Percentiles rank a stretch among this genome's conserved stretches.
Evolutionary conservation across 768 basidiomycete species (phyloP).

Genomic region (Neoboletus subvelutipes): DNA sequence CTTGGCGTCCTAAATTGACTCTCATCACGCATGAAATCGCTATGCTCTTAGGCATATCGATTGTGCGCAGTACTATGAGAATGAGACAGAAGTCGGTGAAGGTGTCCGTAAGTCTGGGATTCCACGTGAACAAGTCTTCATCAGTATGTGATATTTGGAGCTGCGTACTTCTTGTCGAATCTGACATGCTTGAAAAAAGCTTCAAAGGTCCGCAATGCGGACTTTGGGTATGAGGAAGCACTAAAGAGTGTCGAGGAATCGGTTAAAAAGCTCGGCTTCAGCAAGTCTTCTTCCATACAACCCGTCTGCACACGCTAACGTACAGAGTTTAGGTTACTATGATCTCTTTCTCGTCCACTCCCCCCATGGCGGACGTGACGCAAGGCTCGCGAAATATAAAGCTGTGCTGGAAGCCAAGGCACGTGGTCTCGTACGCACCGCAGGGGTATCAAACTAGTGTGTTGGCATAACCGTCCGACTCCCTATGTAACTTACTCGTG

Average conservation of each 20-base stretch:
- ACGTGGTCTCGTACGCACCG: constrained; percentile 37
- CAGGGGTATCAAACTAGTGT: constrained; percentile 53
- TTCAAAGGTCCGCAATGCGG: constrained; percentile 17
- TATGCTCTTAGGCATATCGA: constrained; percentile 26
- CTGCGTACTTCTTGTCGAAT: not conserved
- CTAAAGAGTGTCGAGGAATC: constrained; percentile 21
- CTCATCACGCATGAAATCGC: not conserved
- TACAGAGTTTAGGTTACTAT: constrained; percentile 36
- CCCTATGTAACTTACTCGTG: not conserved
- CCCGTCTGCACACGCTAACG: not conserved
- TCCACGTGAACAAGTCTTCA: constrained; percentile 30
- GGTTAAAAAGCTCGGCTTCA: constrained; percentile 21
- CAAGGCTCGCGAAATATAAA: constrained; percentile 41
- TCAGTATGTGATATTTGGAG: constrained; percentile 23
- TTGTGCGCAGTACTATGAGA: constrained; percentile 24
- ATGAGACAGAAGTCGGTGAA: constrained; percentile 27
- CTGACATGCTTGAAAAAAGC: constrained; percentile 14
- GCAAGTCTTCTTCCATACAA: constrained; percentile 6
- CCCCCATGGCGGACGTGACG: constrained; percentile 38
- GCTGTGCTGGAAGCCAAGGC: constrained; percentile 36
- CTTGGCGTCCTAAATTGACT: not conserved
- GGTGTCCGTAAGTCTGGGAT: constrained; percentile 24
- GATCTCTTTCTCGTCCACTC: constrained; percentile 51
- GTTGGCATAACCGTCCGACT: not conserved
- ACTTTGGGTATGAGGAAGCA: constrained; percentile 18